These are phyloP conservation scores for Castanospermum australe DNA, from an alignment of 306 rosid species.

Conservation along the genomic window DNA sequence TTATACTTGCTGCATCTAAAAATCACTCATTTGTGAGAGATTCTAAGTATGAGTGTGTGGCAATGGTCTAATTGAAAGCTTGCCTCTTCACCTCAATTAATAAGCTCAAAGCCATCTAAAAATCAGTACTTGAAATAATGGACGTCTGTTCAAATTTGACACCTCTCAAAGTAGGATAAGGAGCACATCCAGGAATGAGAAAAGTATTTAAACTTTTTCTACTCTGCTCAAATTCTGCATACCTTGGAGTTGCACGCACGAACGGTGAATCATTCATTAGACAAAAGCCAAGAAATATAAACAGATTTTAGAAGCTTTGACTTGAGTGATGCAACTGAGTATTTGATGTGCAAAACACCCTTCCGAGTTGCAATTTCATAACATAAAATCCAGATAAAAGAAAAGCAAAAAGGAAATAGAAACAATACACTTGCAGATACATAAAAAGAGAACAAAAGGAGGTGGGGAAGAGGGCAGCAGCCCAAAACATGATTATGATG, in stretches of 20 bases:
- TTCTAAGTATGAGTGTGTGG: no score
- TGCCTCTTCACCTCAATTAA: not conserved
- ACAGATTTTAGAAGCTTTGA: conserved; percentile 1
- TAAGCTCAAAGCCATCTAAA: not conserved
- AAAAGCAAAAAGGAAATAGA: not conserved
- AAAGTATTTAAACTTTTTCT: not conserved
- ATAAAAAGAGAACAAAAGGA: not conserved
- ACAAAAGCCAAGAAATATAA: not conserved
- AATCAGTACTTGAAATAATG: not conserved
- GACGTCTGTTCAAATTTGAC: not conserved
- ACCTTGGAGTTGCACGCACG: not conserved
- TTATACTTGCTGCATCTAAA: no score
- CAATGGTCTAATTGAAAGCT: no score
- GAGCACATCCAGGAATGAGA: not conserved
- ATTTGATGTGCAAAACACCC: conserved; percentile 4
- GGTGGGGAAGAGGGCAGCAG: not conserved
- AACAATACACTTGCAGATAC: not conserved
- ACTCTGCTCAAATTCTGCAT: not conserved
- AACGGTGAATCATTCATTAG: not conserved
- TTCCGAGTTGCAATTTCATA: not conserved
- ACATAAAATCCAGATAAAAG: not conserved
- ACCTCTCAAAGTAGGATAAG: not conserved
- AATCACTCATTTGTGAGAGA: no score
- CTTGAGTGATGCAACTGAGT: not conserved
- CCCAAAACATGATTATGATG: conserved; percentile 2